Evolutionary conservation across 208 protist genomes (phyloP).

Genomic region (Leishmania tropica): DNA sequence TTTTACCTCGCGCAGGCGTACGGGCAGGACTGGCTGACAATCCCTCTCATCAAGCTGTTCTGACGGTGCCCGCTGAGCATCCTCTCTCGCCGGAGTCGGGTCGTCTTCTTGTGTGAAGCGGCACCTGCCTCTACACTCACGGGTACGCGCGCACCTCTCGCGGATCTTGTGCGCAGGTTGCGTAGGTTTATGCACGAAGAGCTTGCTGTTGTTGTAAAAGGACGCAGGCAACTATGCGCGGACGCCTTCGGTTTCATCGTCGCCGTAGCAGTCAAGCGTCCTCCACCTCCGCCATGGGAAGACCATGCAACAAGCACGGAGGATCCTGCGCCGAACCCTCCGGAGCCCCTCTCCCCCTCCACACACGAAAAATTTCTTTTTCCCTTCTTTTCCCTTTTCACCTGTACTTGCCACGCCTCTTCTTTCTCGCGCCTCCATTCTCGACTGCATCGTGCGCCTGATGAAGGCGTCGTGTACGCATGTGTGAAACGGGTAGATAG

Average conservation of each 20-base stretch:
- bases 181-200: neutral
- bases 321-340: neutral
- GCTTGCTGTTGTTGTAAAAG: neutral
- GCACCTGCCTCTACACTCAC: neutral
- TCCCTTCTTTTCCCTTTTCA: conserved; percentile 4
- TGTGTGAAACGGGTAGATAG: neutral
- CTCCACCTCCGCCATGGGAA: neutral
- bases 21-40: conserved; percentile 71
- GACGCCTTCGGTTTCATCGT: neutral
- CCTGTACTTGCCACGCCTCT: neutral
- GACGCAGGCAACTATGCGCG: neutral
- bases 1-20: conserved; percentile 74
- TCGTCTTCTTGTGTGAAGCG: neutral
- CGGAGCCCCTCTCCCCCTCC: neutral
- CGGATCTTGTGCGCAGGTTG: neutral
- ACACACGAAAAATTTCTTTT: conserved; percentile 3
- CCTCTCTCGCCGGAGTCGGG: neutral
- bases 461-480: neutral
- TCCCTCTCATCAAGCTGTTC: conserved; percentile 69
- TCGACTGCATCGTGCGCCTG: neutral
- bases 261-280: neutral
- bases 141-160: neutral
- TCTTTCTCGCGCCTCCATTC: neutral
- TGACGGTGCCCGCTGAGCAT: conserved; percentile 10
- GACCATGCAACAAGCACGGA: neutral